Evolutionary conservation across 192 early-diverging fungal genomes (phyloP), one percentile per base, ranked within the genome.

Genomic region (Coemansia reversa): DNA sequence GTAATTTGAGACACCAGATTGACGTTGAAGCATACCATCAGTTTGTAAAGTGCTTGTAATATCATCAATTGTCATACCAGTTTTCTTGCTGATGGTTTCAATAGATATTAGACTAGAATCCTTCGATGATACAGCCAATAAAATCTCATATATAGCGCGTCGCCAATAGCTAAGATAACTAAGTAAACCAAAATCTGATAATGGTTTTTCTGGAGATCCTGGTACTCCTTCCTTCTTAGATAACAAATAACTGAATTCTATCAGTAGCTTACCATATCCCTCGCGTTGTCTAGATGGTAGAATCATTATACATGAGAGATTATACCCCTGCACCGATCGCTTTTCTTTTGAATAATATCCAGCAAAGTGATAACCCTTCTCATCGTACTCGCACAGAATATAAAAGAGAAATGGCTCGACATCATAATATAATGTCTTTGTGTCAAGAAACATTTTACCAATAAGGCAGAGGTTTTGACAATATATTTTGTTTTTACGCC

Each of bases 331-430:
- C 24, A 81, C 83, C 2, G 92, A 94, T 28, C 84, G 84, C 75
- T 96, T 98, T 76, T 98, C 94, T 85, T 99, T 99, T 27, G 94
- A 96, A 81, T 96, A 98, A 62, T 98, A 98, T 0, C 95, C 97
- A 23, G 97, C 92, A 78, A 99, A 93, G 65, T 94, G 93, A 68
- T 88, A 91, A 19, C 90, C 91, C 9, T 65, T 19, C 35, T 84
- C 69, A 51, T 92, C 90, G 30, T 84, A 83, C 75, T 97, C 94
- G 70, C 73, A 75, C 49, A 98, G 84, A 19, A 98, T 83, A 65
- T 98, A 98, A 63, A 98, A 98, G 29, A 98, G 77, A 70, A 97
- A 98, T 12, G 97, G 95, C 62, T 98, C 97, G 3, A 96, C 89
- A 61, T 98, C 97, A 69, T 97, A 98, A 69, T 95, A 98, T 20